Base-by-base conservation (phyloP, 129 eudicot genomes). In the Erigeron canadensis region DNA sequence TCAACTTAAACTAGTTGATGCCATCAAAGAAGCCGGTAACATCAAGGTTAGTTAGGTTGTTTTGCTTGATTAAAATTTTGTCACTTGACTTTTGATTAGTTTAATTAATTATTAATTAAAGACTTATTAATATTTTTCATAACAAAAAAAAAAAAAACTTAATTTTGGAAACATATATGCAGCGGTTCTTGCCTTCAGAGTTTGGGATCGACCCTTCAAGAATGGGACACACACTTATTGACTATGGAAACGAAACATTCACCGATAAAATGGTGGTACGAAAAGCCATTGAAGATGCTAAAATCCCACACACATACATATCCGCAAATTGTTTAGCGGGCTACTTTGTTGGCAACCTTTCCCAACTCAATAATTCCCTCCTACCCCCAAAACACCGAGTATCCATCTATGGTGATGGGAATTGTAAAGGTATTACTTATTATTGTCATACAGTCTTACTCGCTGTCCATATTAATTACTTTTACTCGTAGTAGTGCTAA, bases 1-100 rank as follows among this genome's bases (percentile, higher is more conserved):
- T 56, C 97, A 91, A 73, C 88, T 88, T 66, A 81, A 86, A 71
- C 88, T 91, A 40, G 82, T 91, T 45, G 83, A 81, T 43, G 97
- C 97, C 67, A 91, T 91, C 45, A 88, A 88, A 79, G 95, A 88
- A 70, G 95, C 97, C 4, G 97, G 95, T 61, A 88, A 82, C 72
- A 80, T 91, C 67, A 88, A 88, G 95, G 97, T 68, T 28, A 28
- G 3, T 28, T 28, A 28, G 34, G n/a, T n/a, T n/a, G n/a, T n/a
- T n/a, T n/a, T n/a, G n/a, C n/a, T n/a, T n/a, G n/a, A n/a, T n/a
- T n/a, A n/a, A n/a, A n/a, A n/a, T n/a, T n/a, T n/a, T n/a, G n/a
- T n/a, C n/a, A n/a, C n/a, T n/a, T n/a, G n/a, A n/a, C n/a, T n/a
- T n/a, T n/a, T n/a, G n/a, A n/a, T n/a, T n/a, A n/a, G n/a, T n/a